Evolutionary conservation across 768 basidiomycete species (phyloP).

Genomic region (Rhizopogon vinicolor): DNA sequence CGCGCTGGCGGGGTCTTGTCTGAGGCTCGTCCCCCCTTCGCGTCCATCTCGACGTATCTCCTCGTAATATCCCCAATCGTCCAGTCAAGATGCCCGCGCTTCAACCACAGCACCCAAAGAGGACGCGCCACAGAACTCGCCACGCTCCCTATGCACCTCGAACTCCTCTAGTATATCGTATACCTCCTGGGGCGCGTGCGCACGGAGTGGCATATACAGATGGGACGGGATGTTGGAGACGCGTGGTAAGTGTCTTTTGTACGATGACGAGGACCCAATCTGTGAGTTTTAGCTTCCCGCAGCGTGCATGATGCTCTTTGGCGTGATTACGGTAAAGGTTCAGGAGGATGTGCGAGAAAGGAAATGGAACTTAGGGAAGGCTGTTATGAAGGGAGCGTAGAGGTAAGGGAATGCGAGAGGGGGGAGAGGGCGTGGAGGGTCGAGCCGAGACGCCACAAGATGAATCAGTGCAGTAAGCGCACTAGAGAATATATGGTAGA

Average conservation of each 20-base stretch:
- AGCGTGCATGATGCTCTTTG: slow-evolving; percentile 66
- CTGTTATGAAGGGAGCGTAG: slow-evolving; percentile 82
- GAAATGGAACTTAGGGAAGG: slow-evolving; percentile 65
- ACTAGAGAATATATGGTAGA: slow-evolving; percentile 70
- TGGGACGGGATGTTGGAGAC: no score
- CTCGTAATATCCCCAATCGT: no score
- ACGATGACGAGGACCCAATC: slow-evolving; percentile 88
- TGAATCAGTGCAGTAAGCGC: slow-evolving; percentile 45
- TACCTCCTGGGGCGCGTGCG: no score
- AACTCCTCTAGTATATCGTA: no score
- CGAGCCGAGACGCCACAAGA: slow-evolving; percentile 7
- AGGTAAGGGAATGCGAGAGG: slow-evolving; percentile 83
- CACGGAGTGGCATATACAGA: no score
- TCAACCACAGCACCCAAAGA: no score
- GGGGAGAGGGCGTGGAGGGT: slow-evolving; percentile 21
- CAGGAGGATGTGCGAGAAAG: slow-evolving; percentile 35
- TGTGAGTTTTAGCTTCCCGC: slow-evolving; percentile 69
- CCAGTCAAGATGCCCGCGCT: no score
- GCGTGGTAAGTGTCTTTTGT: slow-evolving; percentile 34
- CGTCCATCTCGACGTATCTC: no score
- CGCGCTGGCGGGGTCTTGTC: no score
- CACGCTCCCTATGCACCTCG: no score
- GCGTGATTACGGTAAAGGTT: slow-evolving; percentile 56
- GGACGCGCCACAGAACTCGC: no score
- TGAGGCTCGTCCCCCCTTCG: no score